These are phyloP conservation scores for Coemansia sp. DNA, from an alignment of 192 early-diverging fungal genomes.

Conservation along the genomic window DNA sequence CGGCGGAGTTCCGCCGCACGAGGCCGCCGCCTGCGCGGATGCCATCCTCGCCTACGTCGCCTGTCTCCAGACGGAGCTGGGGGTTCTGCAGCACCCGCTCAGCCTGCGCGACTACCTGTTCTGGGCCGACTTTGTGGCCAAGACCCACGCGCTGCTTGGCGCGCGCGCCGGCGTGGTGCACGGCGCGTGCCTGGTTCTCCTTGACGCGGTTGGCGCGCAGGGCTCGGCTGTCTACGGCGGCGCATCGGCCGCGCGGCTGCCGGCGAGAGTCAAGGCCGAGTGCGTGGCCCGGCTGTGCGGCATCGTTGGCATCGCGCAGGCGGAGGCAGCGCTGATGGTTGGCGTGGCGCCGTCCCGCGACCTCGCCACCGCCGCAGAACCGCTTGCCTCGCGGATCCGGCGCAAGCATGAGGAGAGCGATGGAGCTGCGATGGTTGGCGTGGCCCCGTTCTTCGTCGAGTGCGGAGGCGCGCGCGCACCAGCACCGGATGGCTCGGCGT, in stretches of 20 bases:
- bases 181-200: constrained; percentile 86
- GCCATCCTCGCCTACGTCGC: constrained; percentile 81
- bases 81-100: constrained; percentile 52
- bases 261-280: constrained; percentile 32
- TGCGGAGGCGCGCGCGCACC: constrained; percentile 54
- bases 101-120: constrained; percentile 90
- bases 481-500: constrained; percentile 56
- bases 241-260: constrained; percentile 8
- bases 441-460: constrained; percentile 77
- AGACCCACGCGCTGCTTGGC: constrained; percentile 54
- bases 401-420: not conserved
- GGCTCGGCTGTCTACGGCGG: constrained; percentile 27
- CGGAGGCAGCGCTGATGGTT: constrained; percentile 4
- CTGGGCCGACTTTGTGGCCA: constrained; percentile 86
- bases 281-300: constrained; percentile 51
- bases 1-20: constrained; percentile 4
- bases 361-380: not conserved
- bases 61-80: constrained; percentile 59
- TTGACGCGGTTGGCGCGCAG: constrained; percentile 92
- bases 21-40: constrained; percentile 50
- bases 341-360: constrained; percentile 33
- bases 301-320: constrained; percentile 28
- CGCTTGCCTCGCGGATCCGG: constrained; percentile 8
- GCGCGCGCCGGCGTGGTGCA: constrained; percentile 67
- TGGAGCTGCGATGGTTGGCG: constrained; percentile 56